Conservation (phyloP, 768 basidiomycete genomes). For the Mrakia blollopis region DNA sequence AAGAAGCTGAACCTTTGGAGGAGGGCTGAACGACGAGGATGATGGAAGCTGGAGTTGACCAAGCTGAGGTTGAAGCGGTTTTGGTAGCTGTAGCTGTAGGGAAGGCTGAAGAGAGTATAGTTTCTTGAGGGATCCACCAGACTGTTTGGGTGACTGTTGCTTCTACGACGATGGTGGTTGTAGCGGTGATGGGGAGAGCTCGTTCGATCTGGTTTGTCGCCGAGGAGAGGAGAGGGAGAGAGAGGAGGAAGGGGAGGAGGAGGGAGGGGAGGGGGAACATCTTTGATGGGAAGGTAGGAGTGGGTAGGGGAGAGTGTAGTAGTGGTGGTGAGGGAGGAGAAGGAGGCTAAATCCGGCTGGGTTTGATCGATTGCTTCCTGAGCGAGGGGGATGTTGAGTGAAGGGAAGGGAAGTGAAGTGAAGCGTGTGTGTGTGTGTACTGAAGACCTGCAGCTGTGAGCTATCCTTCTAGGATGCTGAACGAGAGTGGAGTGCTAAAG, state of each 20-base stretch:
- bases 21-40: conserved; percentile 19
- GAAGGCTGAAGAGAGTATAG: background rate
- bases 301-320: background rate
- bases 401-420: background rate
- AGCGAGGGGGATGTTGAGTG: background rate
- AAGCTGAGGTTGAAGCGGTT: background rate
- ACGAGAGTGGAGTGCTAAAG: background rate
- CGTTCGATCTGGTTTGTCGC: conserved; percentile 15
- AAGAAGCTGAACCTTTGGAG: conserved; percentile 4
- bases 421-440: too few relatives aligned
- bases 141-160: conserved; percentile 30
- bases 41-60: background rate
- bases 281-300: background rate
- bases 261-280: conserved; percentile 11
- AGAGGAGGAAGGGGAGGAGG: conserved; percentile 7
- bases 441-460: conserved; percentile 7
- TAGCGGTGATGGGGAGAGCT: conserved; percentile 24
- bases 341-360: conserved; percentile 1
- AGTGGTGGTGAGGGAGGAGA: background rate
- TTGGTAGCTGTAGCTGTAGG: background rate
- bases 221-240: conserved; percentile 16
- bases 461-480: conserved; percentile 14
- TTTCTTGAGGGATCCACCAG: conserved; percentile 11
- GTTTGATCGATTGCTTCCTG: conserved; percentile 15
- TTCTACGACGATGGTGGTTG: conserved; percentile 27